Evolutionary conservation across 2,329 filamentous ascomycete species (phyloP).

Genomic region (Calycina marina): DNA sequence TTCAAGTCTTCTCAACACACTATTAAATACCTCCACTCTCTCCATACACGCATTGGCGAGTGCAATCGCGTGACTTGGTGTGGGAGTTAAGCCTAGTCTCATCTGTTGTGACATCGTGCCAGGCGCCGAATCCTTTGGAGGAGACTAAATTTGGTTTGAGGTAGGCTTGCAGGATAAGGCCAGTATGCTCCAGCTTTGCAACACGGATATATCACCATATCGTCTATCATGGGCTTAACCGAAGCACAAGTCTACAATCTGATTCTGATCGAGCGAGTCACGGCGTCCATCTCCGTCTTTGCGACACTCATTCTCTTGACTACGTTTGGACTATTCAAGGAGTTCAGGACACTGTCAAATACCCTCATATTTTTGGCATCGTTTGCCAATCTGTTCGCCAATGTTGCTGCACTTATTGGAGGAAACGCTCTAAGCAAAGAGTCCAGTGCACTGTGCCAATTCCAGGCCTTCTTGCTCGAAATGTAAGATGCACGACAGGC

Average conservation of each 20-base stretch:
- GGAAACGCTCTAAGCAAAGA: conserved; percentile 24
- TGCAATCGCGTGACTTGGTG: no score
- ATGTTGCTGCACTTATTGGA: conserved; percentile 41
- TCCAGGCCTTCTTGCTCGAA: conserved; percentile 71
- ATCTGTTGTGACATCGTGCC: no score
- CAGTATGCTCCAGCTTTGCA: no score
- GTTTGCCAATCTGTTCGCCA: conserved; percentile 44
- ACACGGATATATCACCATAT: no score
- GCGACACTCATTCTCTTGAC: conserved; percentile 57
- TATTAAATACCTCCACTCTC: no score
- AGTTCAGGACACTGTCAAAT: conserved; percentile 72
- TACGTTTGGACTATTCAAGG: conserved; percentile 52
- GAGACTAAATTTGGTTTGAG: no score
- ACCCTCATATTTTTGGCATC: conserved; percentile 45
- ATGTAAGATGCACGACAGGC: conserved; percentile 46
- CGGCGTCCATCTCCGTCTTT: conserved; percentile 55
- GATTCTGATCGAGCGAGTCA: conserved; percentile 48
- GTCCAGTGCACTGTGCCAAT: conserved; percentile 36
- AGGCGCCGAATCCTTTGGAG: no score
- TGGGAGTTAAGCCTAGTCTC: no score
- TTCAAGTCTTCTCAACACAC: no score
- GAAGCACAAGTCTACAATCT: conserved; percentile 34
- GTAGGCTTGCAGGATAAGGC: no score
- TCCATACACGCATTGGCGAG: no score
- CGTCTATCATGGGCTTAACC: conserved; percentile 6